phyloP scores from a whole-genome alignment of 116 monocot genomes.

The Iris pallida region DNA sequence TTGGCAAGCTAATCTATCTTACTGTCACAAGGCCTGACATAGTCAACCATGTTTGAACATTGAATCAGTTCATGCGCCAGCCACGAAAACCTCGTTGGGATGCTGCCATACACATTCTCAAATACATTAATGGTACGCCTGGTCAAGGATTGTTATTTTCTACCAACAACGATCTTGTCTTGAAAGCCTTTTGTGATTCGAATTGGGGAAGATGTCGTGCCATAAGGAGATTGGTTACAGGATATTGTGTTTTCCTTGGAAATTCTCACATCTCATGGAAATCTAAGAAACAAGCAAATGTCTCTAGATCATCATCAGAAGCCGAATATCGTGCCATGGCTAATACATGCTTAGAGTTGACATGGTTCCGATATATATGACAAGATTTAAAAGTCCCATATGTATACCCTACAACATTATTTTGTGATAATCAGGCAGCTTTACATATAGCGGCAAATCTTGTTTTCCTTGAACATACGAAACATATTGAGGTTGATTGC shows the following conservation, averaged over 20 bases:
- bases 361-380: not conserved
- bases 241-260: not conserved
- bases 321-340: not conserved
- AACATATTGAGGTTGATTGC: not conserved
- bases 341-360: not conserved
- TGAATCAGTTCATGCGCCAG: not conserved
- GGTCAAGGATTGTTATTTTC: not conserved
- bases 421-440: not conserved
- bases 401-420: not conserved
- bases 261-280: constrained; percentile 7
- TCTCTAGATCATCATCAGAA: not conserved
- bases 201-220: not conserved
- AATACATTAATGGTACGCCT: not conserved
- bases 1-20: not conserved
- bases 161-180: not conserved
- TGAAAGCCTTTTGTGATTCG: not conserved
- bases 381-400: not conserved
- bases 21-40: constrained; percentile 3
- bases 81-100: not conserved
- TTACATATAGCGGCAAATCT: not conserved
- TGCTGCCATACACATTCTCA: not conserved
- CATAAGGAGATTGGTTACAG: not conserved
- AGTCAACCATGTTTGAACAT: not conserved
- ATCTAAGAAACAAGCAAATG: constrained; percentile 1
- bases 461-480: constrained; percentile 1